phyloP scores from a whole-genome alignment of 306 rosid genomes.

The Rubus parviflorus region DNA sequence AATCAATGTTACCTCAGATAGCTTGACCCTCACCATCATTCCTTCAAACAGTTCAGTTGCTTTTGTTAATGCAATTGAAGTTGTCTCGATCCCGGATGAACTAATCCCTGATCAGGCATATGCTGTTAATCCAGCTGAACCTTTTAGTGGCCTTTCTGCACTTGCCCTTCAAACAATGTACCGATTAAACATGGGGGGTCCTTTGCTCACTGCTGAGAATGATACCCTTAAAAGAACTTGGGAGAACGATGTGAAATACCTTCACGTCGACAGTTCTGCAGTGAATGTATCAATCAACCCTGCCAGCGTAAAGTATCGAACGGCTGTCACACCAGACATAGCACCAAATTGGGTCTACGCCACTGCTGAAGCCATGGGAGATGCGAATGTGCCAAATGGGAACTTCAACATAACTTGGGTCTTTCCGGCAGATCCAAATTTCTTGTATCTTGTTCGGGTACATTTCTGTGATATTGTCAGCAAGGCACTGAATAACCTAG shows the following conservation, averaged over 20 bases:
- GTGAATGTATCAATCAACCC: slow-evolving; percentile 59
- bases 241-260: slow-evolving; percentile 80
- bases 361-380: slow-evolving; percentile 77
- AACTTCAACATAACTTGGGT: slow-evolving; percentile 98
- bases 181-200: slow-evolving; percentile 84
- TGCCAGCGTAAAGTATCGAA: slow-evolving; percentile 52
- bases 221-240: slow-evolving; percentile 92
- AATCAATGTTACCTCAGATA: slow-evolving; percentile 63
- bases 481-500: slow-evolving; percentile 62
- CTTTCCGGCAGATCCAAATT: slow-evolving; percentile 63
- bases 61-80: slow-evolving; percentile 92
- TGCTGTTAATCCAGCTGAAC: slow-evolving; percentile 55
- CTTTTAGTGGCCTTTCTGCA: slow-evolving; percentile 63
- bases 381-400: slow-evolving; percentile 53
- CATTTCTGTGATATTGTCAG: slow-evolving; percentile 91
- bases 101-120: slow-evolving; percentile 76
- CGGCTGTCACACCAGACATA: slow-evolving; percentile 57
- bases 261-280: slow-evolving; percentile 78
- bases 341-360: slow-evolving; percentile 95
- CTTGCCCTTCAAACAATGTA: slow-evolving; percentile 78
- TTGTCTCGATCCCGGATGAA: slow-evolving; percentile 73
- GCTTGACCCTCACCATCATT: slow-evolving; percentile 62
- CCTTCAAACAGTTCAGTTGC: slow-evolving; percentile 71
- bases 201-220: slow-evolving; percentile 68
- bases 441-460: slow-evolving; percentile 66